phyloP scores from a whole-genome alignment of 768 basidiomycete species.

The Porphyrellus cyaneotinctus region DNA sequence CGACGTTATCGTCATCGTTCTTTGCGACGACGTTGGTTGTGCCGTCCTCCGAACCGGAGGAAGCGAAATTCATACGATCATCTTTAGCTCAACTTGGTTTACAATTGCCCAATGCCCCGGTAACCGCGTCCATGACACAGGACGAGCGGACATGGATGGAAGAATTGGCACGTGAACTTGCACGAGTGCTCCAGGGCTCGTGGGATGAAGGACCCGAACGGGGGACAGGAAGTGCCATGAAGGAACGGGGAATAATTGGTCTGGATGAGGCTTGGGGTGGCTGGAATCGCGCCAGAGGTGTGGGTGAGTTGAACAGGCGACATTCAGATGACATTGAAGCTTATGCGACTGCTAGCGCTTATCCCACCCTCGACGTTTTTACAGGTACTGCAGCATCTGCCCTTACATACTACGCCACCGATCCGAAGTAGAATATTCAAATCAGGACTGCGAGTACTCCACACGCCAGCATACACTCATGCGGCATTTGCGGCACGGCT shows the following conservation, averaged over 20 bases:
- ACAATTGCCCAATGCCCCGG: slow-evolving; percentile 69
- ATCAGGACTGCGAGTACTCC: slow-evolving; percentile 76
- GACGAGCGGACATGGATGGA: slow-evolving; percentile 79
- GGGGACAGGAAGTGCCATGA: slow-evolving; percentile 60
- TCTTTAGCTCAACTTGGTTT: slow-evolving; percentile 90
- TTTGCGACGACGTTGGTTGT: slow-evolving; percentile 31
- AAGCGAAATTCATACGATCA: slow-evolving; percentile 81
- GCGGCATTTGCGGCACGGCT: slow-evolving; percentile 68
- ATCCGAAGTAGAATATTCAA: slow-evolving; percentile 64
- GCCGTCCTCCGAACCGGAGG: slow-evolving; percentile 62
- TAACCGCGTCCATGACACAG: slow-evolving; percentile 84
- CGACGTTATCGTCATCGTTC: slow-evolving; percentile 19
- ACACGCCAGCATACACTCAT: slow-evolving; percentile 73
- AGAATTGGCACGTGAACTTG: slow-evolving; percentile 80
- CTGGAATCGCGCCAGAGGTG: slow-evolving; percentile 91
- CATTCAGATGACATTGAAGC: neutral
- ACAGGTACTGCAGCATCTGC: slow-evolving; percentile 67
- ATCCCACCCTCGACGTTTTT: slow-evolving; percentile 86
- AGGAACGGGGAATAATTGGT: slow-evolving; percentile 72
- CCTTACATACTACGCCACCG: slow-evolving; percentile 58
- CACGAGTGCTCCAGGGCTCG: slow-evolving; percentile 57
- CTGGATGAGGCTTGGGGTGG: slow-evolving; percentile 94
- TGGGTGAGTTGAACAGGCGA: slow-evolving; percentile 47
- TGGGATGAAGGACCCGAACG: slow-evolving; percentile 12
- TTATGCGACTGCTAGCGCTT: slow-evolving; percentile 52